Percentiles rank a stretch among this genome's conserved stretches.
Evolutionary conservation across 2,329 filamentous ascomycete species (phyloP).

Genomic region (Colletotrichum sp.): DNA sequence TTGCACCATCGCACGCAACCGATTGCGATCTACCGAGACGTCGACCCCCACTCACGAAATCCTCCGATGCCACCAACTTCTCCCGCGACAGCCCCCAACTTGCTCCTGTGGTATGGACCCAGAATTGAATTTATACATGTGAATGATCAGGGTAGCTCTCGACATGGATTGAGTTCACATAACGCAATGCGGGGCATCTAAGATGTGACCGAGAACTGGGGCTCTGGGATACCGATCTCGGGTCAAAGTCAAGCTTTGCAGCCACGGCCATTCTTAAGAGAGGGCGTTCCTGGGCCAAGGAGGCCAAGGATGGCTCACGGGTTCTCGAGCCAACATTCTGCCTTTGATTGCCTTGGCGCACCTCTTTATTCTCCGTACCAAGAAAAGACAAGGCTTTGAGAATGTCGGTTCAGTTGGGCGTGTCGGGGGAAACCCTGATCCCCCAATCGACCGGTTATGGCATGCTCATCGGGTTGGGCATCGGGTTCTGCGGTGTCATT

Average conservation of each 20-base stretch:
- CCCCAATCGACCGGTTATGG: neutral
- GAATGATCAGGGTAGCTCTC: neutral
- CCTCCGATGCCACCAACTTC: neutral
- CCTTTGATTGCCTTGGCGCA: neutral
- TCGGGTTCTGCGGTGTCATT: neutral
- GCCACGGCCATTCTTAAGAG: neutral
- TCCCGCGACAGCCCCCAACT: neutral
- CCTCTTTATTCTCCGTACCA: neutral
- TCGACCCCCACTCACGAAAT: neutral
- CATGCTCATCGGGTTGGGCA: neutral
- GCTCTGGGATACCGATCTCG: neutral
- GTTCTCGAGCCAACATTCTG: neutral
- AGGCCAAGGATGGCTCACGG: neutral
- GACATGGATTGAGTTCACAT: neutral
- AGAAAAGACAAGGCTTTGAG: neutral
- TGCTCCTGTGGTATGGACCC: neutral
- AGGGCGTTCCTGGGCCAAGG: neutral
- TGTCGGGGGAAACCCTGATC: neutral
- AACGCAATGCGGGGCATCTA: neutral
- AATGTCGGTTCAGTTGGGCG: neutral
- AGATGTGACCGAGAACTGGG: slow-evolving; percentile 1
- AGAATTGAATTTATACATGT: neutral
- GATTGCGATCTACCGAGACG: neutral
- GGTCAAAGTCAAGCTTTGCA: neutral
- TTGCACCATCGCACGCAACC: slow-evolving; percentile 10